Conservation (phyloP, 2,329 filamentous ascomycete genomes). For the Dryadomyces sulphureus region DNA sequence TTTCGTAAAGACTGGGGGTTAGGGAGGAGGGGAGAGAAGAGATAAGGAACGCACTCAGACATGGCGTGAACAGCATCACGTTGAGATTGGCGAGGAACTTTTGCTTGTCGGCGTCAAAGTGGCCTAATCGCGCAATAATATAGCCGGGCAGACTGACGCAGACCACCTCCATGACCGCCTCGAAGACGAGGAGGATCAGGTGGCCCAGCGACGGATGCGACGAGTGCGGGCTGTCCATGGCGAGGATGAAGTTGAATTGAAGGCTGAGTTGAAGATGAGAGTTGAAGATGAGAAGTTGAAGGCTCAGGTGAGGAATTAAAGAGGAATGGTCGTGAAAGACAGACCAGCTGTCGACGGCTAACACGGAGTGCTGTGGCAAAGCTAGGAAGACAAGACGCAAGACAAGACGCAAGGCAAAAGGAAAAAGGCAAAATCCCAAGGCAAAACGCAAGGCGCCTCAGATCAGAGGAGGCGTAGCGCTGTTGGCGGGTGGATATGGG, state of each 20-base stretch:
- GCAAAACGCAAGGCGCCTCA: too few relatives aligned
- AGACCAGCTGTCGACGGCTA: too few relatives aligned
- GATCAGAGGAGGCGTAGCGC: too few relatives aligned
- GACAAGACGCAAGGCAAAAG: too few relatives aligned
- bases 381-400: too few relatives aligned
- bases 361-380: too few relatives aligned
- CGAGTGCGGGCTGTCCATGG: conserved; percentile 26
- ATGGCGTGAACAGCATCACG: conserved; percentile 90
- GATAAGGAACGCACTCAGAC: conserved; percentile 50
- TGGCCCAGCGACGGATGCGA: conserved; percentile 52
- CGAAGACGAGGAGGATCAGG: conserved; percentile 73
- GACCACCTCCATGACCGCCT: conserved; percentile 87
- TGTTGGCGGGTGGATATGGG: too few relatives aligned
- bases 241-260: conserved; percentile 25
- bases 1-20: conserved; percentile 72
- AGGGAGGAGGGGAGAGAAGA: neutral
- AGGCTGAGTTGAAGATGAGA: neutral
- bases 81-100: conserved; percentile 96
- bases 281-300: neutral
- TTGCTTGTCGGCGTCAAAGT: conserved; percentile 91
- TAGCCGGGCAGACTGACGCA: conserved; percentile 92
- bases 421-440: too few relatives aligned
- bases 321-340: too few relatives aligned
- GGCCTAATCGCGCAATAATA: conserved; percentile 74
- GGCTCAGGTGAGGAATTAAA: too few relatives aligned